Conservation (phyloP, 2,329 filamentous ascomycete species). For the Coleophoma cylindrospora region DNA sequence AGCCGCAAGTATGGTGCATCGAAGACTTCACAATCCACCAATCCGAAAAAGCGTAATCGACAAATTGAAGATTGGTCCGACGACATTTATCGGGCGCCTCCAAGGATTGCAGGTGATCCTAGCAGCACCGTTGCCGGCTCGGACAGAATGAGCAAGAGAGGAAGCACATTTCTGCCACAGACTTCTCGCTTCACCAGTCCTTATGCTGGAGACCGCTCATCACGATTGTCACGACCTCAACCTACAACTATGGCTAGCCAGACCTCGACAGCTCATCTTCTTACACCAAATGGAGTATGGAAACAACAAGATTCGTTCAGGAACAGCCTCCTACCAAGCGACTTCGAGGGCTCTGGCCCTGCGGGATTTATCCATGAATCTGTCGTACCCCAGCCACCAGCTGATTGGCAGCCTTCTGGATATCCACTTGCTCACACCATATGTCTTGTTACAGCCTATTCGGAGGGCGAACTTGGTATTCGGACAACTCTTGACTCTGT, state of each 20-base stretch:
- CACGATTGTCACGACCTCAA: conserved; percentile 40
- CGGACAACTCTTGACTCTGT: conserved; percentile 94
- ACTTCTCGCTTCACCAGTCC: conserved; percentile 93
- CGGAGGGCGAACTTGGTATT: conserved; percentile 87
- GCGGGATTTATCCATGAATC: conserved; percentile 94
- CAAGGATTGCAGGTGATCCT: conserved; percentile 71
- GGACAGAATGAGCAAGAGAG: conserved; percentile 74
- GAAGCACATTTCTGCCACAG: conserved; percentile 80
- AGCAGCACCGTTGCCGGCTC: conserved; percentile 56
- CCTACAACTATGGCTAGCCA: conserved; percentile 97
- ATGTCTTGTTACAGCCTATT: conserved; percentile 94
- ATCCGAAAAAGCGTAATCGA: conserved; percentile 78
- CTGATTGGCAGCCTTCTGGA: conserved; percentile 96
- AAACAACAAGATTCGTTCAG: conserved; percentile 58
- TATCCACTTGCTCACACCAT: conserved; percentile 92
- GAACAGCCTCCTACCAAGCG: conserved; percentile 59
- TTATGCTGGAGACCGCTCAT: conserved; percentile 66
- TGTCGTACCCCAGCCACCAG: conserved; percentile 91
- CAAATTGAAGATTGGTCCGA: conserved; percentile 98
- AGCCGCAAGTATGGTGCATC: conserved; percentile 77
- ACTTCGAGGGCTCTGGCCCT: conserved; percentile 70
- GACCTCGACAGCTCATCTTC: conserved; percentile 62
- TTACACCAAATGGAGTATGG: conserved; percentile 70
- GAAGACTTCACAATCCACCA: conserved; percentile 77
- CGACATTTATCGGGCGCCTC: conserved; percentile 90